Base-by-base conservation (phyloP, 176 grass and related monocot genomes). In the Rhynchospora tenuis region DNA sequence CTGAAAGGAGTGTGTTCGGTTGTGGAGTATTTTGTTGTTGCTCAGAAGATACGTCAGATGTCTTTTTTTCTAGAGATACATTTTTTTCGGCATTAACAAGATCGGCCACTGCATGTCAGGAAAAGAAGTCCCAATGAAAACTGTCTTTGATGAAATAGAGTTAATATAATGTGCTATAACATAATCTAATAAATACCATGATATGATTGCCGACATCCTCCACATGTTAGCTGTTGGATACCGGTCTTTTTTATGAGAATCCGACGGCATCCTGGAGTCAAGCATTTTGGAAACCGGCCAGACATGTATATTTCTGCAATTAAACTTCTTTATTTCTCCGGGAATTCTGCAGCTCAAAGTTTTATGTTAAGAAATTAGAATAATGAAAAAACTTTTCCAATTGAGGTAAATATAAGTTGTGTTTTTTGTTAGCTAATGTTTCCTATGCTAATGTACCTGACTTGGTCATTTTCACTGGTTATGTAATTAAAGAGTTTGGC, bases 181-280 rank as follows among this genome's bases (percentile, higher is more conserved):
- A 81, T 14, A 26, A 43, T 27, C 0, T 19, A 68, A 43, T 15
- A 50, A 50, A 28, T 82, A 82, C 80, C 61, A 67, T 67, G 22
- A 82, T 26, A 82, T 82, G 62, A 67, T 82, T 65, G 28, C 47
- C 67, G 59, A 82, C 80, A 82, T 16, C 80, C 80, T 16, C 43
- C 59, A 52, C 80, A 82, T 33, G 33, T 64, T 65, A 82, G 42
- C 73, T 77, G 73, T 82, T 65, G 44, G 45, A 3, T 33, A 17
- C 47, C 45, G 3, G 27, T 64, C 68, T 65, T 82, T 51, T 47
- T 82, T 2, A 82, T 29, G 11, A 82, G 29, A 65, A 82, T 7
- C 14, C 80, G 43, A 8, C 61, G 42, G 24, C 80, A 82, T 52
- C 26, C 80, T 29, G 57, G 80, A 67, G 42, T 65, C 80, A 29